Base-by-base conservation (phyloP, 1,284 basidiomycete species). In the Heterobasidion annosum region DNA sequence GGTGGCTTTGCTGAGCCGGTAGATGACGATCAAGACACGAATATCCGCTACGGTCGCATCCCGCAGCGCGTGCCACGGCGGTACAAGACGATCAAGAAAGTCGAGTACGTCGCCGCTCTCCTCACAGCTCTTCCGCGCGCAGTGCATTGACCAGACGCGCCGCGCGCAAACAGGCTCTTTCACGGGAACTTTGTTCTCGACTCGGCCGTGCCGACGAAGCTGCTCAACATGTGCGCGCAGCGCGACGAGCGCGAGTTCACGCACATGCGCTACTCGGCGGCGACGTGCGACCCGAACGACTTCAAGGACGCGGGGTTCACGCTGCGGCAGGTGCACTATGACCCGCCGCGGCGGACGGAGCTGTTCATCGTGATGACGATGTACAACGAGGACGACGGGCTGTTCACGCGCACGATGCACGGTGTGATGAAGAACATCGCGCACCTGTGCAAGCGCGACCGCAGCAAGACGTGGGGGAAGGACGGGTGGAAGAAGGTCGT, bases 401-500 rank as follows among this genome's bases (percentile, higher is more conserved):
- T 98, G 10, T 96, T 99, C 68, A 93, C 93, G 66, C 78, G 96
- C 48, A 99, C 97, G 1, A 70, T 99, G 62, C 93, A 98, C 68
- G 96, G 95, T 3, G 92, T 99, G 12, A 98, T 98, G 94, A 79
- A 80, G 58, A 94, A 92, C 66, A 92, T 94, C 48, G 37, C 37
- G 1, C 91, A 97, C 68, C 76, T 98, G 7, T 98, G 96, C 68
- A 88, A 90, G 9, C 81, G 96, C 40, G 94, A 95, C 70, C 93
- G 93, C 63, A 95, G 91, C 10, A 83, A 92, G 56, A 96, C 93
- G 0, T 99, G 96, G 97, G 96, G 96, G 3, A 82, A 85, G 7
- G 92, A 98, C 54, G 88, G 93, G 0, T 99, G 96, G 96, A 93
- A 98, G 67, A 98, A 97, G 81, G 88, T 97, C 16, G 93, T 97